Conservation (phyloP, 768 basidiomycete species). For the Suillus subalutaceus region DNA sequence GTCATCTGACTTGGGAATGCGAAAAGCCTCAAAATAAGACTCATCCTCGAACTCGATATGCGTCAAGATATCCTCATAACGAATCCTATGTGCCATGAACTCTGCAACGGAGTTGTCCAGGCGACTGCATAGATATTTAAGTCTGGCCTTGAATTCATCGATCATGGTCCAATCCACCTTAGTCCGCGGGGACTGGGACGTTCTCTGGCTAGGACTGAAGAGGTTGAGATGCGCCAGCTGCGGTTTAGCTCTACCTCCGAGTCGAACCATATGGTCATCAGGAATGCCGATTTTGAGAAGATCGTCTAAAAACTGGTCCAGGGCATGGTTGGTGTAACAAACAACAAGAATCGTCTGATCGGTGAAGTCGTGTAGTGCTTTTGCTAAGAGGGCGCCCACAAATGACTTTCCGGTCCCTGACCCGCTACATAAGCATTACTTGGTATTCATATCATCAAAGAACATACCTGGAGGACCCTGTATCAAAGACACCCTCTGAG, state of each 20-base stretch:
- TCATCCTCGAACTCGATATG: constrained; percentile 52
- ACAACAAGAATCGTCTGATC: constrained; percentile 55
- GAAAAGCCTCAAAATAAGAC: constrained; percentile 44
- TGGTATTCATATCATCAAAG: neutral
- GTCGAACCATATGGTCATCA: constrained; percentile 45
- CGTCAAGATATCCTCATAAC: constrained; percentile 35
- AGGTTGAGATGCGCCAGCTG: constrained; percentile 47
- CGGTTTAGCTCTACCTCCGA: constrained; percentile 53
- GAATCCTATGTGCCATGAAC: constrained; percentile 23
- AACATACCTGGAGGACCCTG: constrained; percentile 66
- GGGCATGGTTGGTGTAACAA: constrained; percentile 68
- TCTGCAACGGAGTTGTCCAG: constrained; percentile 33
- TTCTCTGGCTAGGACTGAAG: constrained; percentile 34
- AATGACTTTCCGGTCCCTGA: constrained; percentile 70
- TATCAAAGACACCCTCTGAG: constrained; percentile 55
- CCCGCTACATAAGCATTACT: neutral
- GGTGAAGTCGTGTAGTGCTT: constrained; percentile 50
- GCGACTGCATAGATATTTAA: neutral
- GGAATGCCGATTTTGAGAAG: constrained; percentile 61
- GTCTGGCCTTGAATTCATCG: constrained; percentile 33
- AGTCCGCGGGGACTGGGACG: constrained; percentile 19
- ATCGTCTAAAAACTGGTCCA: constrained; percentile 63
- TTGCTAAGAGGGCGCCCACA: constrained; percentile 61
- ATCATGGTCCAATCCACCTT: constrained; percentile 42
- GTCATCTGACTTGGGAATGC: constrained; percentile 37